Percentiles rank a stretch among this genome's conserved stretches.
Evolutionary conservation across 225 moss, liverwort and hornwort species (phyloP).

Genomic region (Lunularia cruciata): DNA sequence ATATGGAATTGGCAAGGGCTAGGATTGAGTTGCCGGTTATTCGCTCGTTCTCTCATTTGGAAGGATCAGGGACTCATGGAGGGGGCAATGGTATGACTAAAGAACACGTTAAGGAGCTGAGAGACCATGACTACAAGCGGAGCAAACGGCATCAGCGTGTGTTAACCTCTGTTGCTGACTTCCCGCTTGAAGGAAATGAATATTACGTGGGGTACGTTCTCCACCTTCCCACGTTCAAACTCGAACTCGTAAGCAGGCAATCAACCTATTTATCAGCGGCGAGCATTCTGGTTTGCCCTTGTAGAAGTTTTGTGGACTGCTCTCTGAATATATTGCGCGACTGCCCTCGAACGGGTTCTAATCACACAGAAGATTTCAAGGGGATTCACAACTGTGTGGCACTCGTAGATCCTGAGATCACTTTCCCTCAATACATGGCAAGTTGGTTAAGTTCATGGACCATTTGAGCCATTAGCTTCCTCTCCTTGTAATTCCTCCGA

Average conservation of each 20-base stretch:
- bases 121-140: conserved; percentile 60
- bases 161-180: conserved; percentile 55
- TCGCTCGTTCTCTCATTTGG: conserved; percentile 39
- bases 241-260: not conserved
- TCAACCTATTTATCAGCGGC: not conserved
- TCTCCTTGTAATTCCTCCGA: no score
- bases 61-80: conserved; percentile 35
- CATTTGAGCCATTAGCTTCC: no score
- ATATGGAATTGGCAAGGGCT: conserved; percentile 24
- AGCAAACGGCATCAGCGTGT: conserved; percentile 28
- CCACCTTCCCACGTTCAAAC: not conserved
- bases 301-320: not conserved
- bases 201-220: conserved; percentile 49
- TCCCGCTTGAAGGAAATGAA: conserved; percentile 70
- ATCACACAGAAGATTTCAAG: not conserved
- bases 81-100: conserved; percentile 34
- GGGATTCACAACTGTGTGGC: not conserved
- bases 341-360: not conserved
- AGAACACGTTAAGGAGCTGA: conserved; percentile 51
- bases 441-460: no score
- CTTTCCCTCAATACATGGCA: no score
- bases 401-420: not conserved
- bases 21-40: conserved; percentile 30
- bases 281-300: not conserved
- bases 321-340: not conserved